Base-by-base conservation (phyloP, 495 filamentous ascomycete genomes). In the Neurospora sp. region DNA sequence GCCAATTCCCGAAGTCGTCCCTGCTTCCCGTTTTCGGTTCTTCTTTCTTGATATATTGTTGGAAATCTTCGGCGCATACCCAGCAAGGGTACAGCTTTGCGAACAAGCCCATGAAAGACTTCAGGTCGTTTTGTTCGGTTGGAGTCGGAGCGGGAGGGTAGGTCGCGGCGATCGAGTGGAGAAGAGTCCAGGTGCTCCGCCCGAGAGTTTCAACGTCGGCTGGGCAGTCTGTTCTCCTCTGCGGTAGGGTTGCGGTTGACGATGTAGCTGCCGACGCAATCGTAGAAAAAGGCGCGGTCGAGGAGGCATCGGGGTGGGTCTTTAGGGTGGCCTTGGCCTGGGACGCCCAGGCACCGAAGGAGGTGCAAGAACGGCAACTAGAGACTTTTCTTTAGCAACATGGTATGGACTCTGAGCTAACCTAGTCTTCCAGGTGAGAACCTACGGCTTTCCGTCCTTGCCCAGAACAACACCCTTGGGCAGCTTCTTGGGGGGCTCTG, bases 371-470 rank as follows among this genome's bases (percentile, higher is more conserved):
- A 72, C 95, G 95, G 77, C 96, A 99, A 77, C 96, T 99, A 71
- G 6, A 39, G 37, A 42, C 8, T 45, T n/a, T 27, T 72, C 70
- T 78, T 70, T 75, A 74, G 79, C 31, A 20, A 69, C 22, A 20
- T 18, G 39, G 12, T 71, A 74, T 38, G 69, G 37, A 47, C 1
- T 35, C 31, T 41, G n/a, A 39, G 16, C 14, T 3, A 8, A 31
- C 27, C 27, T 31, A 31, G 38, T 39, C 18, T 10, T 18, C 12
- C 20, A 35, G 39, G 69, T 39, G 31, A 16, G n/a, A 73, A 77
- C 93, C 82, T 86, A 98, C 96, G 95, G 96, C 83, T 98, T 98
- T 65, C 96, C 96, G 85, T 99, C 93, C 76, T 94, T 93, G 61
- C 91, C 96, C 45, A 98, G 83, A 4, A 97, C 88, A 8, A 97